These are phyloP conservation scores for Herpetomonas muscarum DNA, from an alignment of 208 protist genomes.

Conservation along the genomic window DNA sequence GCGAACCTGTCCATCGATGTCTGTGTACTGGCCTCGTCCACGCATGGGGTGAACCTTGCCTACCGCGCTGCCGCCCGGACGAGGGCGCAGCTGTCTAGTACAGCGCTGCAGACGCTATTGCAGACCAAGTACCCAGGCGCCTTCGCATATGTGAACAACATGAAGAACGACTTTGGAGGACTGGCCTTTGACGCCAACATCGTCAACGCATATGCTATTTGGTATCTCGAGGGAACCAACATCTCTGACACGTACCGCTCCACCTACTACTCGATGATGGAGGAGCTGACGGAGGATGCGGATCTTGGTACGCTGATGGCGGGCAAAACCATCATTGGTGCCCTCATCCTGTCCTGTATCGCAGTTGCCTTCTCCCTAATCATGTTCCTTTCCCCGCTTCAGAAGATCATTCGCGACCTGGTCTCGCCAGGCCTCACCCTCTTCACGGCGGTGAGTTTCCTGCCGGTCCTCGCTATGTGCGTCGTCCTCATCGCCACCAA, in stretches of 20 bases:
- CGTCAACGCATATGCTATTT: neutral
- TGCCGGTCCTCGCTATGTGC: too few species aligned
- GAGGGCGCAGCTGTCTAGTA: neutral
- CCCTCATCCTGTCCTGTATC: too few species aligned
- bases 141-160: neutral
- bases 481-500: too few species aligned
- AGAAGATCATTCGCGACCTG: too few species aligned
- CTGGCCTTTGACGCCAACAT: neutral
- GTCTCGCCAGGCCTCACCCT: too few species aligned
- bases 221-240: neutral
- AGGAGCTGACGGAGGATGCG: neutral
- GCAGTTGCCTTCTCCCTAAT: too few species aligned
- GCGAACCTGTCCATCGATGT: constrained; percentile 8
- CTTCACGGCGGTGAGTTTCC: too few species aligned
- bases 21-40: neutral
- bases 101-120: constrained; percentile 1
- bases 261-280: neutral
- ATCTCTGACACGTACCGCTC: neutral
- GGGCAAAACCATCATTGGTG: too few species aligned
- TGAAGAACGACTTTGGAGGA: neutral
- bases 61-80: constrained; percentile 1
- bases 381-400: too few species aligned
- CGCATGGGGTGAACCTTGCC: neutral
- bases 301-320: too few species aligned
- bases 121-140: constrained; percentile 4